Base-by-base conservation (phyloP, 1,139 yeast species). In the Yamadazyma dushanensis region DNA sequence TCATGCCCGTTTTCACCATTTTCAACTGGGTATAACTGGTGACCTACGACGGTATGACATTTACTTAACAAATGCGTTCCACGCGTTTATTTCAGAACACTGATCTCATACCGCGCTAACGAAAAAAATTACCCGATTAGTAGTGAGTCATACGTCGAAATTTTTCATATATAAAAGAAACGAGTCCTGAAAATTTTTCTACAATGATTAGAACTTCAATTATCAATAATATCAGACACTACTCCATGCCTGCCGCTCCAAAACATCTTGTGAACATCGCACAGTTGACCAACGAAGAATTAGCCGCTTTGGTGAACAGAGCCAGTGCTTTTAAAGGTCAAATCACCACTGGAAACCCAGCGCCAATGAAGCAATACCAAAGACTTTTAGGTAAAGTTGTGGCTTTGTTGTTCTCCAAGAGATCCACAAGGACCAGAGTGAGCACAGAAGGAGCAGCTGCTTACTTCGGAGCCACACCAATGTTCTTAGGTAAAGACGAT, bases 401-500 rank as follows among this genome's bases (percentile, higher is more conserved):
- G 21, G 88, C 97, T 1, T 62, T 92, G 57, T 60, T 92, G 32
- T 92, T 92, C 59, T 76, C 89, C 40, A 92, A 92, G 59, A 78
- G 98, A 61, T 86, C 96, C 8, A 92, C 98, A 20, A 78, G 98
- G 63, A 92, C 98, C 23, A 79, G 98, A 61, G 79, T 92, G 28
- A 88, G 97, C 28, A 77, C 92, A 4, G 98, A 92, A 61, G 97
- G 96, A 35, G 98, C 98, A 4, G 87, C 90, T 11, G 75, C 88
- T 1, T 90, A 83, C 56, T 84, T 92, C 47, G 98, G 98, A 14
- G 98, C 94, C 6, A 94, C 83, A 48, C 96, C 98, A 10, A 85
- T 92, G 95, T 92, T 92, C 54, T 72, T 92, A 47, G 97, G 98
- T 36, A 87, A 84, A 52, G 97, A 90, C 49, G 98, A 92, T 54